Evolutionary conservation across 345 rosid species (phyloP).

Genomic region (Draba incana): DNA sequence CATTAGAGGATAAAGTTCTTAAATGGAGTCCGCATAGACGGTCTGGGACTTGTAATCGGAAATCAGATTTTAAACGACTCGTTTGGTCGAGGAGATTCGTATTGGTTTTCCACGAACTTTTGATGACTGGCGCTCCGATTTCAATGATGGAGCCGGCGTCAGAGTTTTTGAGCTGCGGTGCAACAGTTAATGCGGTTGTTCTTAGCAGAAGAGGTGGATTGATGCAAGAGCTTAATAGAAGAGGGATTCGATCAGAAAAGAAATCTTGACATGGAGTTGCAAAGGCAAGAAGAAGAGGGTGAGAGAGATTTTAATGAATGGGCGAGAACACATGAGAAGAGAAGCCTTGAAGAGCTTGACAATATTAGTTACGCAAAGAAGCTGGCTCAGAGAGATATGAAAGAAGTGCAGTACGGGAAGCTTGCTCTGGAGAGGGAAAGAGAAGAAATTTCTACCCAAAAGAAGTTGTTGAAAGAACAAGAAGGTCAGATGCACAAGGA

Average conservation of each 20-base stretch:
- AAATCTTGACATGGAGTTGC: constrained; percentile 51
- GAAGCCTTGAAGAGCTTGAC: constrained; percentile 53
- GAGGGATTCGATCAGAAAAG: constrained; percentile 68
- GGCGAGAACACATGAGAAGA: constrained; percentile 50
- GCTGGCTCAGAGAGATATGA: constrained; percentile 53
- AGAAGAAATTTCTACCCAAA: constrained; percentile 51
- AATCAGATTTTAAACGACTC: constrained; percentile 79
- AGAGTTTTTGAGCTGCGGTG: constrained; percentile 97
- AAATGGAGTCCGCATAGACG: constrained; percentile 90
- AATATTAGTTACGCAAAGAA: constrained; percentile 50
- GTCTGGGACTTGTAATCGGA: constrained; percentile 89
- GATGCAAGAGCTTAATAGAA: constrained; percentile 79
- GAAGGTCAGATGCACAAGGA: constrained; percentile 64
- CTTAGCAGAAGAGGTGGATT: constrained; percentile 91
- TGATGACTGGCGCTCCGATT: constrained; percentile 98
- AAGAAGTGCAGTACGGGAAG: constrained; percentile 56
- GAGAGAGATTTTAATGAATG: constrained; percentile 54
- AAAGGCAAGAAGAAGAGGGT: constrained; percentile 52
- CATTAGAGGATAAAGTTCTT: constrained; percentile 67
- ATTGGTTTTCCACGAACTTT: constrained; percentile 84
- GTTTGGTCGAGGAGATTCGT: constrained; percentile 97
- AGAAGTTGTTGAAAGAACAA: constrained; percentile 56
- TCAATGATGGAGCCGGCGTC: constrained; percentile 97
- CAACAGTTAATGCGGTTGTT: constrained; percentile 87
- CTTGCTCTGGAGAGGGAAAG: constrained; percentile 52